Conservation (phyloP, 2,329 filamentous ascomycete species). For the Aspergillus spinulosporus region DNA sequence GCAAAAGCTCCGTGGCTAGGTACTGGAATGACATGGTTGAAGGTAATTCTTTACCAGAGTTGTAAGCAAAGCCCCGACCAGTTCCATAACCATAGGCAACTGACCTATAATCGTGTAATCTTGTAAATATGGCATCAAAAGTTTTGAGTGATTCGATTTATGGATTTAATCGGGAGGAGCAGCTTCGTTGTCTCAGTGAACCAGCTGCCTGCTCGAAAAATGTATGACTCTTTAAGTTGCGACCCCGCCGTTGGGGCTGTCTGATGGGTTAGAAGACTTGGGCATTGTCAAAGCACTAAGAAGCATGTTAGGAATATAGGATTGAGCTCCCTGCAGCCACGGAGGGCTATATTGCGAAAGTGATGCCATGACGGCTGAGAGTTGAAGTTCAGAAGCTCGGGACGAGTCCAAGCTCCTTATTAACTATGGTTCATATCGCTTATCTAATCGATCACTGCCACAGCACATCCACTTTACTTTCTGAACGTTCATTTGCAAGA, state of each 20-base stretch:
- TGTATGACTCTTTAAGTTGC: constrained; percentile 26
- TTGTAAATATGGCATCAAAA: neutral
- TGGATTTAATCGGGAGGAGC: neutral
- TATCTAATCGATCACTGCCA: constrained; percentile 23
- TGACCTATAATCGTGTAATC: constrained; percentile 1
- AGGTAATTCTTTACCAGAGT: constrained; percentile 1
- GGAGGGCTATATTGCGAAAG: constrained; percentile 20
- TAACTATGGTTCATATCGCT: constrained; percentile 8
- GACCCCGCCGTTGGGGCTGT: constrained; percentile 38
- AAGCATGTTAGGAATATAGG: constrained; percentile 9
- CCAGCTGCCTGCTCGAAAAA: constrained; percentile 24
- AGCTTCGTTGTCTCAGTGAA: constrained; percentile 18
- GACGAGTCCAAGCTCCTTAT: neutral
- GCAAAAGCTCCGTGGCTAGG: constrained; percentile 59
- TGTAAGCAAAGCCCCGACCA: neutral
- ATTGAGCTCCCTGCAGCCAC: constrained; percentile 18
- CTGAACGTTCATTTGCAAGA: neutral
- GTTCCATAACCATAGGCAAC: neutral
- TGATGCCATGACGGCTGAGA: constrained; percentile 27
- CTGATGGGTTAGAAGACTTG: constrained; percentile 12
- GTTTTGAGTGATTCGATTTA: neutral
- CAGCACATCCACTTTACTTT: neutral
- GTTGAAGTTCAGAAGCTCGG: neutral
- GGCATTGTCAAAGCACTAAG: constrained; percentile 8
- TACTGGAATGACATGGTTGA: constrained; percentile 54